Percentiles rank a stretch among this genome's conserved stretches.
Conservation (phyloP, 495 filamentous ascomycete species). For the Annulohypoxylon nitens region DNA sequence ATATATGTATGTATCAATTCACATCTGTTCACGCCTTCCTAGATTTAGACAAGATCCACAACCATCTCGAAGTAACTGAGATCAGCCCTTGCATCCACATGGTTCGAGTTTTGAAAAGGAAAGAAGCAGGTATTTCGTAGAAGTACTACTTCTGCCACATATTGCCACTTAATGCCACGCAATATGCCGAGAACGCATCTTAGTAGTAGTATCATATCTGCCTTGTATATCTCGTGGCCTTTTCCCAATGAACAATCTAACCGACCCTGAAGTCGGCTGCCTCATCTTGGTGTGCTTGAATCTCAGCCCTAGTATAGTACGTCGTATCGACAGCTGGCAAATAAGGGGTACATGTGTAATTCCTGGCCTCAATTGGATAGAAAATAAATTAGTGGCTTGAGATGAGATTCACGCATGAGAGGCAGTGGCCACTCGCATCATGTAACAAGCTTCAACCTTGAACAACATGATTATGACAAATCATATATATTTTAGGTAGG, state of each 20-base stretch:
- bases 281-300: slow-evolving; percentile 8
- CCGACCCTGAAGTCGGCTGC: slow-evolving; percentile 22
- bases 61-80: slow-evolving; percentile 6
- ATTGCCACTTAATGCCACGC: background rate
- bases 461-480: background rate
- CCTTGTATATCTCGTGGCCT: slow-evolving; percentile 14
- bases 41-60: slow-evolving; percentile 11
- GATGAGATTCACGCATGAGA: slow-evolving; percentile 20
- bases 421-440: slow-evolving; percentile 22
- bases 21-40: slow-evolving; percentile 12
- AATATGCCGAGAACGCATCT: background rate
- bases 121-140: background rate
- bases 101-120: background rate
- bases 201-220: background rate
- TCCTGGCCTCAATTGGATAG: slow-evolving; percentile 18
- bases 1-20: slow-evolving; percentile 2
- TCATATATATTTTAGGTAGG: background rate
- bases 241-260: slow-evolving; percentile 31
- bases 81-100: background rate
- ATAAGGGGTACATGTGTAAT: slow-evolving; percentile 3
- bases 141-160: background rate
- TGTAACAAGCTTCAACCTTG: background rate
- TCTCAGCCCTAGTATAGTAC: slow-evolving; percentile 27
- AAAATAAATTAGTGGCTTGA: slow-evolving; percentile 8
- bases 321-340: background rate